Base-by-base conservation (phyloP, 768 basidiomycete species). In the Nevesoporus exiguus region DNA sequence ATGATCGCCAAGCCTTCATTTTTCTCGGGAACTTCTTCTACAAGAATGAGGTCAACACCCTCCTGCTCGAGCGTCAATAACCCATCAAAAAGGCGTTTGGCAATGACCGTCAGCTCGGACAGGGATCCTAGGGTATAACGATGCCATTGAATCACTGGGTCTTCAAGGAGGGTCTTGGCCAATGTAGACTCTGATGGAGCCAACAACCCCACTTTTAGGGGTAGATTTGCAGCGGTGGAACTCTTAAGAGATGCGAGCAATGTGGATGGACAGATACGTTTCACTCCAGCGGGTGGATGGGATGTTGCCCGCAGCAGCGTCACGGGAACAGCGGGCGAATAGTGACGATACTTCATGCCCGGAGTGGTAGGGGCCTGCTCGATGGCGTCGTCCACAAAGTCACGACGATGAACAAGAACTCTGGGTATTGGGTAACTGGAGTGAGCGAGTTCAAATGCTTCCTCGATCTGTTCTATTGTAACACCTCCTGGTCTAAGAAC, bases 301-400 rank as follows among this genome's bases (percentile, higher is more conserved):
- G 78, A 72, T 5, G 71, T 61, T 3, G 83, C 82, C 57, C 80
- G 77, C 36, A 93, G 74, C 7, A 98, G 80, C 21, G 81, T 82
- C 29, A 98, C 90, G 2, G 93, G 93, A 5, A 94, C 85, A 1
- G 86, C 75, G 2, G 97, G 97, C 22, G 95, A 89, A 69, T 99
- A 99, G 73, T 99, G 97, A 47, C 88, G 83, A 70, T 99, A 99
- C 73, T 99, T 99, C 95, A 98, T 97, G 30, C 97, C 97, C 2
- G 97, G 97, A 0, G 97, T 98, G 8, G 93, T 93, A 9, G 97
- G 97, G 0, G 85, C 81, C 36, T 77, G 75, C 67, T 93, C 90
- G 53, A 89, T 75, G n/a, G 69, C 70, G 36, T 81, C 76, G 63
- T 90, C 89, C 30, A 73, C 61, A 64, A 85, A 95, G 68, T 96